Percentiles rank a stretch among this genome's conserved stretches.
Conservation (phyloP, 495 filamentous ascomycete species). For the Aspergillus egyptiacus region DNA sequence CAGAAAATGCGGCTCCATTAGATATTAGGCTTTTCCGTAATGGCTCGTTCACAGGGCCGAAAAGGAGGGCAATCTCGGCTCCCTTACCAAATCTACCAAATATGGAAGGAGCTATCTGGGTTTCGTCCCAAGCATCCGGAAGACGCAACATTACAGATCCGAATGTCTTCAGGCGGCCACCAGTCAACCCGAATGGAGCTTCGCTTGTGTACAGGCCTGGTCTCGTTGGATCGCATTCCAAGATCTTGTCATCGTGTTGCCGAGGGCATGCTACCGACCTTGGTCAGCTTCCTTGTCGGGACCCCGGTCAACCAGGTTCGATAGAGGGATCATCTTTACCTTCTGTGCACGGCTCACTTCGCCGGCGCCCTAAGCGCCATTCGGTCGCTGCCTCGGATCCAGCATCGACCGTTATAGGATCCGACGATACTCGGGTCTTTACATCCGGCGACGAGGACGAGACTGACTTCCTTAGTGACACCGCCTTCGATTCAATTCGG, state of each 20-base stretch:
- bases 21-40: constrained; percentile 21
- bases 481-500: constrained; percentile 83
- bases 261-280: constrained; percentile 22
- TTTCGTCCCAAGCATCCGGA: constrained; percentile 19
- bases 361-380: constrained; percentile 37
- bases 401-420: constrained; percentile 74
- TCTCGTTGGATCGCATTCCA: constrained; percentile 10
- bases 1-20: constrained; percentile 17
- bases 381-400: constrained; percentile 59
- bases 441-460: constrained; percentile 79
- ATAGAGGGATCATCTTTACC: constrained; percentile 29
- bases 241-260: constrained; percentile 20
- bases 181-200: constrained; percentile 20
- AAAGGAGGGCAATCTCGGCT: constrained; percentile 34
- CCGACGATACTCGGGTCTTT: constrained; percentile 74
- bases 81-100: constrained; percentile 23
- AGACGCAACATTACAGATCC: constrained; percentile 43
- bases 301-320: constrained; percentile 19
- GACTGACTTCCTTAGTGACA: constrained; percentile 80
- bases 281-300: constrained; percentile 2
- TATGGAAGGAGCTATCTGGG: constrained; percentile 21
- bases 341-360: constrained; percentile 28
- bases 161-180: constrained; percentile 31
- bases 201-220: constrained; percentile 9
- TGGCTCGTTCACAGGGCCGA: constrained; percentile 29